A percentile compares a stretch with the other conserved stretches of the same genome.
phyloP scores from a whole-genome alignment of 1,284 basidiomycete species.

The Trichosporon sp. region DNA sequence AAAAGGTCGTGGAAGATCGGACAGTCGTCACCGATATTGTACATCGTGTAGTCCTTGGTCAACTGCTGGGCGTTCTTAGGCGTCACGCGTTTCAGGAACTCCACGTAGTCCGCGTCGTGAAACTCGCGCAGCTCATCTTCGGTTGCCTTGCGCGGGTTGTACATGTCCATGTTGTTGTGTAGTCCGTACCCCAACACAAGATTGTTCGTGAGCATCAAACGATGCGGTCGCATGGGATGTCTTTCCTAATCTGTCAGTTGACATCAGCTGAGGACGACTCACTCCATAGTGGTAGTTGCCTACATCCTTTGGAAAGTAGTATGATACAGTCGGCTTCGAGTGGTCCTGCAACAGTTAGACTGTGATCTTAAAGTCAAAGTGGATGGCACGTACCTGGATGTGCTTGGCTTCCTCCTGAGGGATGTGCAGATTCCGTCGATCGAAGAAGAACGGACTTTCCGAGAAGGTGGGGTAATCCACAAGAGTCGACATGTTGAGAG shows the following conservation, averaged over 20 bases:
- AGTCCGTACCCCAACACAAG: constrained; percentile 94
- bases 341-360: constrained; percentile 58
- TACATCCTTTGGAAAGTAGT: constrained; percentile 90
- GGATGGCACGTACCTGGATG: constrained; percentile 38
- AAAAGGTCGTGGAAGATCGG: constrained; percentile 90
- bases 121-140: constrained; percentile 84
- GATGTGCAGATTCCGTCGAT: constrained; percentile 36
- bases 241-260: constrained; percentile 60
- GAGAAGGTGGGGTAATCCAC: constrained; percentile 45
- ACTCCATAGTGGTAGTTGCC: constrained; percentile 95
- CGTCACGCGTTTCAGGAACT: constrained; percentile 69
- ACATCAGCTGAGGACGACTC: constrained; percentile 31
- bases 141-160: constrained; percentile 81
- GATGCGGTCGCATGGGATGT: constrained; percentile 98
- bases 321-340: constrained; percentile 81
- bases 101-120: constrained; percentile 88
- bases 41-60: constrained; percentile 67
- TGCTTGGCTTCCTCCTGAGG: constrained; percentile 37
- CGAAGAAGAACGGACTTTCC: constrained; percentile 48
- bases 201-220: constrained; percentile 88
- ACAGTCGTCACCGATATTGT: constrained; percentile 90
- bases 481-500: constrained; percentile 14
- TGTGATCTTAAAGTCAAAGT: background rate
- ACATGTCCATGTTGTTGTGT: constrained; percentile 93
- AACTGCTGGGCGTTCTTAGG: constrained; percentile 49